Base-by-base conservation (phyloP, 305 asterid genomes). In the Plantago rigida region DNA sequence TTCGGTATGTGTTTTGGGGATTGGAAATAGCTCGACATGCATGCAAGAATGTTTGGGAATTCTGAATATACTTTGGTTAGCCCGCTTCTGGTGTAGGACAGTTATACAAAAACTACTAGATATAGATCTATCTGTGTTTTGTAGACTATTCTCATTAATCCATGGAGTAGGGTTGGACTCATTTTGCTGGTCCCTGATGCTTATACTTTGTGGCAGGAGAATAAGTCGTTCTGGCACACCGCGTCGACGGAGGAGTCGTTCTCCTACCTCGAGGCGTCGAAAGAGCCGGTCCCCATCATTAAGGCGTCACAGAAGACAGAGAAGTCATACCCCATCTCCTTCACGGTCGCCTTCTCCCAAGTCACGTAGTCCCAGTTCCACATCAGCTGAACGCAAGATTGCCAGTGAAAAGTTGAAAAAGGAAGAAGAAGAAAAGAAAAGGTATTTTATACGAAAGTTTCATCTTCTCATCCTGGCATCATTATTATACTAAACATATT, bases 351-450 rank as follows among this genome's bases (percentile, higher is more conserved):
- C 94, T 63, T 47, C 78, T 42, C 72, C 82, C 26, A 77, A 70
- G 67, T 78, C 91, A 58, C 84, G 64, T 48, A 81, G 82, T 70
- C 85, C 87, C 1, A 79, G 77, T 68, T 65, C 79, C 50, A 67
- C 81, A 0, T 72, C 84, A 17, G 66, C 76, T 41, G 89, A 80
- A 45, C 76, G 59, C 26, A 86, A 81, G 73, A 69, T 22, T 77
- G 87, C 84, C 34, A 71, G 56, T 10, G 85, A 78, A 55, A 82
- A 78, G 65, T 51, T 82, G 67, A 81, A 67, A 63, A 83, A 64
- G 76, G 95, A 87, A 61, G 97, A 84, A 74, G 90, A 85, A 79
- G 87, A 79, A 68, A 83, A 48, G 86, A 78, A 76, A 75, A 75
- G 95, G 95, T 89, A 63, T 45, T 26, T 36, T 6, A 47, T 49